These are phyloP conservation scores for Rhododendron griersonianum DNA, from an alignment of 148 eudicot genomes.

Conservation along the genomic window DNA sequence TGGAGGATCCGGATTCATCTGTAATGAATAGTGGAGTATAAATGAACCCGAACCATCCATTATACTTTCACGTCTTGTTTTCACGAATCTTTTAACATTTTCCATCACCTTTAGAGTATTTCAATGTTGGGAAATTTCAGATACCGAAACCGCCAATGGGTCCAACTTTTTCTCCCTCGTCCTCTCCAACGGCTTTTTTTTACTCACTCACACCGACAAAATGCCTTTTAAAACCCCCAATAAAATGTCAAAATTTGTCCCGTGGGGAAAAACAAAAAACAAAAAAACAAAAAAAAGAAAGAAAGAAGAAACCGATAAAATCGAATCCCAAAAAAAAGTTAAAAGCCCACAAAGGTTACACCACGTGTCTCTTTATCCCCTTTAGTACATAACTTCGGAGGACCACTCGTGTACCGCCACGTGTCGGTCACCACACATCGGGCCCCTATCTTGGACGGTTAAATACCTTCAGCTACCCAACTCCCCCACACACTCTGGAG, in stretches of 20 bases:
- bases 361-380: not conserved
- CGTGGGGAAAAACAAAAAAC: not conserved
- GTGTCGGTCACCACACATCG: not conserved
- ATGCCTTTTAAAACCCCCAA: not conserved
- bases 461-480: slow-evolving; percentile 2
- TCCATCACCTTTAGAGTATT: too few species aligned
- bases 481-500: not conserved
- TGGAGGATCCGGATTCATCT: too few species aligned
- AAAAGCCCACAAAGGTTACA: not conserved
- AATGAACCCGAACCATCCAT: too few species aligned
- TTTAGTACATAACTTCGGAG: not conserved
- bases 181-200: not conserved
- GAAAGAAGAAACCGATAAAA: not conserved
- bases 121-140: not conserved
- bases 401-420: not conserved
- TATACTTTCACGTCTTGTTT: too few species aligned
- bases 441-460: not conserved
- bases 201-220: not conserved
- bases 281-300: not conserved
- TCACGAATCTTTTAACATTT: too few species aligned
- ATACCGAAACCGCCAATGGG: not conserved
- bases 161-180: not conserved
- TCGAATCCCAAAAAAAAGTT: not conserved
- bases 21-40: too few species aligned
- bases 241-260: not conserved